A percentile compares a stretch with the other conserved stretches of the same genome.
These are phyloP conservation scores for Euphorbia neoarborescens DNA, from an alignment of 441 rosid species.

Conservation along the genomic window DNA sequence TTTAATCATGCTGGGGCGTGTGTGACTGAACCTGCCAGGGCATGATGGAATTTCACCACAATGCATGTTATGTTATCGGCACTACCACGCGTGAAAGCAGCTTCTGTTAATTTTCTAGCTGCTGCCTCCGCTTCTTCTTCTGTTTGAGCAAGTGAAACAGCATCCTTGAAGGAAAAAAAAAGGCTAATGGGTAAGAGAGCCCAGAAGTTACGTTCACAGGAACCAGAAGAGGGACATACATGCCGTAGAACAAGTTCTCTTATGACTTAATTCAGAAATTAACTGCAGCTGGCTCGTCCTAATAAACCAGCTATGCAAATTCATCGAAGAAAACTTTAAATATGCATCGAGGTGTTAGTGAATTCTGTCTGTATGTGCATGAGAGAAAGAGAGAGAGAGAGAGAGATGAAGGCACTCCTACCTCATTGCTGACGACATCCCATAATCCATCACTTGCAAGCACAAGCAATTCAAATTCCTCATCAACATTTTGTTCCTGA, in stretches of 20 bases:
- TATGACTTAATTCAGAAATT: not conserved
- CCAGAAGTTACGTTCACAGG: not conserved
- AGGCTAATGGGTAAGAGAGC: not conserved
- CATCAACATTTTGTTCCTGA: slow-evolving; percentile 70
- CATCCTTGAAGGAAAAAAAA: slow-evolving; percentile 49
- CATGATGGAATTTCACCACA: slow-evolving; percentile 71
- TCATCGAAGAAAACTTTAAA: not conserved
- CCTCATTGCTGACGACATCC: slow-evolving; percentile 97
- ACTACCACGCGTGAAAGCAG: slow-evolving; percentile 79
- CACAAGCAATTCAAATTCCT: slow-evolving; percentile 71
- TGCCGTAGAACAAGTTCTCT: no score
- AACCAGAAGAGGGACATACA: not conserved
- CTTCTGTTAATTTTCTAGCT: slow-evolving; percentile 74
- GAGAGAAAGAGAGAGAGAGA: not conserved
- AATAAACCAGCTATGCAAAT: not conserved
- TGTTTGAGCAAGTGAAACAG: slow-evolving; percentile 54
- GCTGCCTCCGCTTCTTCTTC: slow-evolving; percentile 84
- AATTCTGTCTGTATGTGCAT: no score
- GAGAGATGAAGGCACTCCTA: slow-evolving; percentile 25
- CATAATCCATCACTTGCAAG: slow-evolving; percentile 96
- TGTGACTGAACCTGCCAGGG: slow-evolving; percentile 29
- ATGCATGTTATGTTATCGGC: slow-evolving; percentile 96
- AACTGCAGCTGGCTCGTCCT: not conserved
- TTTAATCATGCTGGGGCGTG: slow-evolving; percentile 21
- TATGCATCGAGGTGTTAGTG: no score